phyloP scores from a whole-genome alignment of 2,329 filamentous ascomycete genomes.

The Endoconidiophora laricicola region DNA sequence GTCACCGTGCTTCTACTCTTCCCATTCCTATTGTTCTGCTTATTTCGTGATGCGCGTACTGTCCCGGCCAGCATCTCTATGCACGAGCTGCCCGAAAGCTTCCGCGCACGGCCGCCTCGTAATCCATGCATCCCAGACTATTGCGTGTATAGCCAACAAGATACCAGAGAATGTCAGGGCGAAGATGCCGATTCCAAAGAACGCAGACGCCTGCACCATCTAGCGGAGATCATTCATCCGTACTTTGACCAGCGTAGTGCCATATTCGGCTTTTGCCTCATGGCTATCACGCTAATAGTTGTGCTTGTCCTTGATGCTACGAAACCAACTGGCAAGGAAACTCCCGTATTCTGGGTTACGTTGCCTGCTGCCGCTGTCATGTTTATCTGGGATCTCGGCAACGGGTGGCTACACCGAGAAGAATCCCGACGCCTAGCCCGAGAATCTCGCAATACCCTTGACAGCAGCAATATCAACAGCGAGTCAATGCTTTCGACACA shows the following conservation, averaged over 20 bases:
- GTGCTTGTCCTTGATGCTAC: constrained; percentile 50
- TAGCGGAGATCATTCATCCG: constrained; percentile 62
- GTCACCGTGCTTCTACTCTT: constrained; percentile 52
- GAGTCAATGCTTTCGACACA: background rate
- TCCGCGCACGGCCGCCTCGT: constrained; percentile 37
- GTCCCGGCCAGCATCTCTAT: constrained; percentile 51
- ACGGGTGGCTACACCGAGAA: constrained; percentile 45
- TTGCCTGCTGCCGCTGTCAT: constrained; percentile 51
- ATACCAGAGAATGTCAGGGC: constrained; percentile 28
- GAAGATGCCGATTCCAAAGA: constrained; percentile 30
- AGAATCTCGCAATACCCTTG: constrained; percentile 27
- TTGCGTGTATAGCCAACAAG: constrained; percentile 24
- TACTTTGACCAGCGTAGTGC: constrained; percentile 53
- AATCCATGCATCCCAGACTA: constrained; percentile 59
- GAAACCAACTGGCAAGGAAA: constrained; percentile 29
- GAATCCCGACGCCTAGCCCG: constrained; percentile 47
- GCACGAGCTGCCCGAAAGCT: constrained; percentile 46
- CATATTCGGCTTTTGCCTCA: constrained; percentile 44
- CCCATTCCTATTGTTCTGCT: constrained; percentile 51
- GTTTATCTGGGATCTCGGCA: constrained; percentile 49
- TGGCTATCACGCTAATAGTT: constrained; percentile 49
- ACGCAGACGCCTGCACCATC: constrained; percentile 37
- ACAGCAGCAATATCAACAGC: background rate
- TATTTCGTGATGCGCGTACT: constrained; percentile 46
- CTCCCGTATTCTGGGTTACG: constrained; percentile 52